A percentile compares a stretch with the other conserved stretches of the same genome.
phyloP scores from a whole-genome alignment of 2,329 filamentous ascomycete species.

The Penicillium sp. region DNA sequence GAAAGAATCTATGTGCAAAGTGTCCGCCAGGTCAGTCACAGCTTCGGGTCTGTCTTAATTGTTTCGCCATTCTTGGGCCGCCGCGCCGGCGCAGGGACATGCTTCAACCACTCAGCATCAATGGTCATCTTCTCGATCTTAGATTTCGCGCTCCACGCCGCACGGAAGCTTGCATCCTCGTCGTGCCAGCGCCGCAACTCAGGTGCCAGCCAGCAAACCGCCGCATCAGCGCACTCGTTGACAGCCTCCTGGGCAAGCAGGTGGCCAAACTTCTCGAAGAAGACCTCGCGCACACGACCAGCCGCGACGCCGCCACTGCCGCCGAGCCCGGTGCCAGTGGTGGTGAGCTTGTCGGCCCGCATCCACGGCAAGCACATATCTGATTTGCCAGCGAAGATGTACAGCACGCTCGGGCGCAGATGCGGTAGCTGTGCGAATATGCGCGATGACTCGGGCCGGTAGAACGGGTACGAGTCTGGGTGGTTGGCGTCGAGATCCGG shows the following conservation, averaged over 20 bases:
- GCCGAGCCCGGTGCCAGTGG: constrained; percentile 40
- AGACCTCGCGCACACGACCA: constrained; percentile 65
- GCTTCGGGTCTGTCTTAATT: no score
- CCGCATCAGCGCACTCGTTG: constrained; percentile 60
- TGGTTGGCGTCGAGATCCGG: constrained; percentile 44
- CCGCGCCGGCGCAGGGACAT: constrained; percentile 33
- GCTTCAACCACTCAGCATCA: constrained; percentile 53
- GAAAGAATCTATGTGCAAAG: no score
- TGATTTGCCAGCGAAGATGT: constrained; percentile 46
- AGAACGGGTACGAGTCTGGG: constrained; percentile 40
- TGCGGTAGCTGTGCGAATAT: constrained; percentile 43
- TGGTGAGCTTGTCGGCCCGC: constrained; percentile 44
- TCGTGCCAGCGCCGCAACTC: constrained; percentile 58
- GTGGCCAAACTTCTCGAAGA: constrained; percentile 67
- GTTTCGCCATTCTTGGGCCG: constrained; percentile 30
- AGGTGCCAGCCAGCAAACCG: constrained; percentile 56
- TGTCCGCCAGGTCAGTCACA: no score
- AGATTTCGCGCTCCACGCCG: constrained; percentile 52
- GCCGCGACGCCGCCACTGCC: constrained; percentile 56
- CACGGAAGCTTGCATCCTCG: constrained; percentile 57
- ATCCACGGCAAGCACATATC: constrained; percentile 40
- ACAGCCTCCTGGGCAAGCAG: constrained; percentile 81
- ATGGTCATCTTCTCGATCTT: constrained; percentile 56
- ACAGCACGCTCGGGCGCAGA: constrained; percentile 48
- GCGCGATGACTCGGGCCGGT: constrained; percentile 41